phyloP scores from a whole-genome alignment of 2,329 filamentous ascomycete species.

The Fusarium tanahbumbuense region DNA sequence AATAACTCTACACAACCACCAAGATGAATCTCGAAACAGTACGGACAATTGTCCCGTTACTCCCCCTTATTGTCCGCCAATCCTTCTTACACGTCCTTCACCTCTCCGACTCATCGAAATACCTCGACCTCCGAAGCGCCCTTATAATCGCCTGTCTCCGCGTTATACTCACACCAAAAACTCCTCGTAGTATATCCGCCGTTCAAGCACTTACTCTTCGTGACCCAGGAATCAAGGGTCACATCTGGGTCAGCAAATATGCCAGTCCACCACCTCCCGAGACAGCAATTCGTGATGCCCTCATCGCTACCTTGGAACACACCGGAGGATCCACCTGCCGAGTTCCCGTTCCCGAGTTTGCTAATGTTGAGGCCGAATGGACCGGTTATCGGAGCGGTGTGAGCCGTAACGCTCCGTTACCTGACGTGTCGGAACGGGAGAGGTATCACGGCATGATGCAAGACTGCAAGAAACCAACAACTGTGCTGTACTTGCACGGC shows the following conservation, averaged over 20 bases:
- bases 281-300: conserved; percentile 65
- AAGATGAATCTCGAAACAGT: conserved; percentile 38
- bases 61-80: conserved; percentile 72
- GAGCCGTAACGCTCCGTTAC: conserved; percentile 61
- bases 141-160: conserved; percentile 79
- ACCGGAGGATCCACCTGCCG: conserved; percentile 36
- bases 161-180: conserved; percentile 64
- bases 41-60: conserved; percentile 60
- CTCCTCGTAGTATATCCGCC: conserved; percentile 65
- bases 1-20: neutral
- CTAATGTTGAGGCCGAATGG: conserved; percentile 78
- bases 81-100: conserved; percentile 73
- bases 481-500: conserved; percentile 80
- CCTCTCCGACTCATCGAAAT: conserved; percentile 75
- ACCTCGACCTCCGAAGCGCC: conserved; percentile 82
- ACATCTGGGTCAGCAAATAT: conserved; percentile 83
- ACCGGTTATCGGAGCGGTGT: conserved; percentile 74
- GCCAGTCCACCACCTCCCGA: conserved; percentile 70
- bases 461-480: conserved; percentile 71
- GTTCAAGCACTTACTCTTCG: conserved; percentile 72
- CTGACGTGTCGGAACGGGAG: conserved; percentile 68
- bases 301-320: conserved; percentile 65
- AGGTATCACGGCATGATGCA: conserved; percentile 75
- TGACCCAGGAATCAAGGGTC: conserved; percentile 78
- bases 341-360: conserved; percentile 61